Evolutionary conservation across 1,284 basidiomycete species (phyloP).

Genomic region (Pseudozyma pruni): DNA sequence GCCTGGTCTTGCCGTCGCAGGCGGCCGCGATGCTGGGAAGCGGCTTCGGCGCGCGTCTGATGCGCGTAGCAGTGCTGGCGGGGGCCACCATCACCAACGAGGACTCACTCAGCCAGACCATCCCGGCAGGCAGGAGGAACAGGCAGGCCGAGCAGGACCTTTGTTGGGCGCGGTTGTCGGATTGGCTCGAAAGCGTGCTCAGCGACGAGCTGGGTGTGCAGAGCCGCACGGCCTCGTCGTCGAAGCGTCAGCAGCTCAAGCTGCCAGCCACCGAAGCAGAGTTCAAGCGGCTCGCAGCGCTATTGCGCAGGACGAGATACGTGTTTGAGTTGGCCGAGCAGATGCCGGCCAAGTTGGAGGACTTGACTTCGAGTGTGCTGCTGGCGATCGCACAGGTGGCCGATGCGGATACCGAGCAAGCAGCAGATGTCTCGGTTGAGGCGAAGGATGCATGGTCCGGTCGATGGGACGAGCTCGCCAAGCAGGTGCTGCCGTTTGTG

Average conservation of each 20-base stretch:
- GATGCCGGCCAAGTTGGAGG: constrained; percentile 37
- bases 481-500: constrained; percentile 37
- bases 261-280: constrained; percentile 24
- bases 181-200: constrained; percentile 51
- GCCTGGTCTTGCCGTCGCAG: constrained; percentile 47
- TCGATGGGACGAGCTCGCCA: constrained; percentile 29
- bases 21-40: constrained; percentile 45
- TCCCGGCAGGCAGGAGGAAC: constrained; percentile 19
- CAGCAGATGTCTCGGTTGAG: neutral
- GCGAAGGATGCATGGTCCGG: constrained; percentile 26
- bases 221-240: neutral
- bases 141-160: constrained; percentile 34
- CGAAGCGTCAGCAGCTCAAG: constrained; percentile 14
- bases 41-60: constrained; percentile 35
- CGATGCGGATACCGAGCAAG: neutral
- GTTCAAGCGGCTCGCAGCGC: constrained; percentile 23
- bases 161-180: constrained; percentile 44
- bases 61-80: constrained; percentile 44
- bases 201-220: constrained; percentile 44
- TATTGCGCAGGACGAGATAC: constrained; percentile 22
- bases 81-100: constrained; percentile 47
- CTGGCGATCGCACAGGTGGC: constrained; percentile 27
- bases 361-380: constrained; percentile 19
- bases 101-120: constrained; percentile 43
- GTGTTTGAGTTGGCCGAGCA: constrained; percentile 35